Conservation (phyloP, 306 rosid species). For the Quercus berberidifolia region DNA sequence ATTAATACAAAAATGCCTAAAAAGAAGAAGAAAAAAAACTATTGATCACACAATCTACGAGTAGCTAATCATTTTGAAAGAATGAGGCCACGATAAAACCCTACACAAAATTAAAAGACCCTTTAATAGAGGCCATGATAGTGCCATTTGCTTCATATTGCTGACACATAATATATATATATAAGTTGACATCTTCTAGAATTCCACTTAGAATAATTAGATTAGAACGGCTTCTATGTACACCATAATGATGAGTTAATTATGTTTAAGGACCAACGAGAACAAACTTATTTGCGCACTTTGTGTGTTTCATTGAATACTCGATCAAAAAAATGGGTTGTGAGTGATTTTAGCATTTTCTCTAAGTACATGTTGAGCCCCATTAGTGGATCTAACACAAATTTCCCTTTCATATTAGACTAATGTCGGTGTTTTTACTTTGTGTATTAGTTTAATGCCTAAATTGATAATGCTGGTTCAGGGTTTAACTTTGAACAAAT, state of each 20-base stretch:
- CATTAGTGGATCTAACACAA: slow-evolving; percentile 25
- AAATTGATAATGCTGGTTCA: neutral
- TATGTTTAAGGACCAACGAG: slow-evolving; percentile 26
- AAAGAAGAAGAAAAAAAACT: neutral
- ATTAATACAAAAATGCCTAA: neutral
- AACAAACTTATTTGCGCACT: slow-evolving; percentile 17
- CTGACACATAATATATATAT: slow-evolving; percentile 1
- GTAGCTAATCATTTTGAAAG: slow-evolving; percentile 14
- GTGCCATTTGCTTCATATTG: slow-evolving; percentile 37
- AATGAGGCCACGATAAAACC: neutral
- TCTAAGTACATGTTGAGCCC: slow-evolving; percentile 3
- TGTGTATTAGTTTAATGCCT: neutral
- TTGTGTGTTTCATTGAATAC: neutral
- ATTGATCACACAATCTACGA: neutral
- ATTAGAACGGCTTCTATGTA: slow-evolving; percentile 14
- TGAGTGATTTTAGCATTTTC: slow-evolving; percentile 4
- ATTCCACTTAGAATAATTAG: slow-evolving; percentile 14
- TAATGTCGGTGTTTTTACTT: neutral
- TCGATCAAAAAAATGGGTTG: too few species aligned
- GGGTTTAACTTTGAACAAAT: slow-evolving; percentile 6
- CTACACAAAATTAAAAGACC: neutral
- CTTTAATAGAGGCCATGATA: slow-evolving; percentile 35
- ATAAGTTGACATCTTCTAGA: slow-evolving; percentile 42
- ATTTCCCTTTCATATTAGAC: neutral
- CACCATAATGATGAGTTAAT: slow-evolving; percentile 31